Evolutionary conservation across 805 yeast species (phyloP), one percentile per base, ranked within the genome.

Genomic region (Ogataea nakhonphanomensis): DNA sequence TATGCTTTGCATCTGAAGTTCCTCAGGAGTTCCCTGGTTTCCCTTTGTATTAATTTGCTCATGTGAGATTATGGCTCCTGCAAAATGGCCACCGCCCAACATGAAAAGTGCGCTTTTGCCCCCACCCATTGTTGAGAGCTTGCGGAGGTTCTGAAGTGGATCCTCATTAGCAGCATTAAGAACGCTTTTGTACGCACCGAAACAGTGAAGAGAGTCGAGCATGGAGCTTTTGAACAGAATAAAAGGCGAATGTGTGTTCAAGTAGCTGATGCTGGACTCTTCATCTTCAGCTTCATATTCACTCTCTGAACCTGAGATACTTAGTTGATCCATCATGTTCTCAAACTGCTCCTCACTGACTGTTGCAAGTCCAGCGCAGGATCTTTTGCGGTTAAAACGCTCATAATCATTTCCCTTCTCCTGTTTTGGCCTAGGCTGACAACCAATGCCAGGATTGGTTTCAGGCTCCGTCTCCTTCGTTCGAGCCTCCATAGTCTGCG

Each of bases 1-100:
- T 13, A 82, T 95, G 12, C 77, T 73, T 59, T 80, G 87, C 39
- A 76, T 78, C 31, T 73, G 67, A n/a, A 74, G 57, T 10, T 74
- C 70, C 38, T 67, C 75, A 25, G 69, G 66, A 29, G 69, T 64
- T 14, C 69, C 73, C 6, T 69, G 66, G 46, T 78, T 78, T 2
- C 88, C 87, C 48, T 73, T 74, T 2, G 74, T 70, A 28, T 67
- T 69, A 36, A 68, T 66, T 17, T 76, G 81, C 35, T 69, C 69
- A 55, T 90, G 97, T 1, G 88, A 78, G 7, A 93, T 71, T 30
- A 93, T 84, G 0, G 96, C 96, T 13, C 93, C 99, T 0, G 98
- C 96, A 68, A 93, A 93, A 65, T 93, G 97, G 30, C 99, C 99
- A 31, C 98, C 97, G 11, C 97, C 97, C 38, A 93, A 76, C 96